Evolutionary conservation across 768 basidiomycete genomes (phyloP).

Genomic region (Lactarius sanguifluus): DNA sequence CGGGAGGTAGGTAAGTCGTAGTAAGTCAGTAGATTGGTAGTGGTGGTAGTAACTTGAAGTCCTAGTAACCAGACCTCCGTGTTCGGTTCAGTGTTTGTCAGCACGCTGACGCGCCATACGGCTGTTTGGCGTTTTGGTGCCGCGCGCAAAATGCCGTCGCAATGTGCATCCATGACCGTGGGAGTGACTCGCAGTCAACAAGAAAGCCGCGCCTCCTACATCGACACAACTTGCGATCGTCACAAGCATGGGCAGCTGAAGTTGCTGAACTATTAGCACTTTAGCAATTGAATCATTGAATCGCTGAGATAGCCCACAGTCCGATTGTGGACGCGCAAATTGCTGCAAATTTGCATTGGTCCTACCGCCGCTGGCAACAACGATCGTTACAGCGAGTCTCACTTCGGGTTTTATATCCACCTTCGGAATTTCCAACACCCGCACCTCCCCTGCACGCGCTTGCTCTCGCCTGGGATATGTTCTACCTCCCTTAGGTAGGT

Average conservation of each 20-base stretch:
- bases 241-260: background rate
- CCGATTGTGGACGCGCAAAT: background rate
- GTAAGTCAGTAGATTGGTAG: too few species aligned
- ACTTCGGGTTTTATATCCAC: background rate
- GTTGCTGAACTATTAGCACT: background rate
- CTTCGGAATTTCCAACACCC: background rate
- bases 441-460: background rate
- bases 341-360: background rate
- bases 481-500: background rate
- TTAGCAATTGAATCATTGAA: background rate
- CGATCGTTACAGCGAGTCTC: background rate
- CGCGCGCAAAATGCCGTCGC: background rate
- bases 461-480: background rate
- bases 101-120: too few species aligned
- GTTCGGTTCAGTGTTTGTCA: too few species aligned
- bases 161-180: too few species aligned
- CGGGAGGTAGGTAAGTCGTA: too few species aligned
- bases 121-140: too few species aligned
- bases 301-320: background rate
- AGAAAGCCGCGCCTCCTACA: too few species aligned
- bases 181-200: background rate
- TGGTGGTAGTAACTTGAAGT: too few species aligned
- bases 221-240: background rate
- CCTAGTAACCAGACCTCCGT: too few species aligned
- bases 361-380: background rate